Evolutionary conservation across 2,329 filamentous ascomycete genomes (phyloP).

Genomic region (Tolypocladium sp.): DNA sequence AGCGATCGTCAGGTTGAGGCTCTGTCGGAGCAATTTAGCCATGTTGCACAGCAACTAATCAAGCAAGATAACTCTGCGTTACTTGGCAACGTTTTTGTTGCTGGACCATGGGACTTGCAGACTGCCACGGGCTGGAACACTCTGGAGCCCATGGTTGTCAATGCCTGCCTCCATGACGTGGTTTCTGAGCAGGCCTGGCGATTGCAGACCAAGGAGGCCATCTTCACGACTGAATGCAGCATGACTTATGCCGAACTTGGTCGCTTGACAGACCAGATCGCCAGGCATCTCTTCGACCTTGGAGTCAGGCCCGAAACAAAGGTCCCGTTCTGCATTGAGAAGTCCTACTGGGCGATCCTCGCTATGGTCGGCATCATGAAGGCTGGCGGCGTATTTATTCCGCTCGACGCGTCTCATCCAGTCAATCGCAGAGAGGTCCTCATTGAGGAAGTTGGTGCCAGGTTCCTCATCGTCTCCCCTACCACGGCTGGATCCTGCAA

Average conservation of each 20-base stretch:
- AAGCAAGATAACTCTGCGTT: neutral
- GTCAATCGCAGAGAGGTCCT: neutral
- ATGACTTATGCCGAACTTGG: slow-evolving; percentile 31
- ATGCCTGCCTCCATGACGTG: slow-evolving; percentile 29
- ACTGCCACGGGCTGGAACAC: neutral
- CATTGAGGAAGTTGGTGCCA: neutral
- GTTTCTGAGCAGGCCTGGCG: slow-evolving; percentile 24
- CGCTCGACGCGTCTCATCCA: slow-evolving; percentile 2
- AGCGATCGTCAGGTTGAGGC: neutral
- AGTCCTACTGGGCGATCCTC: slow-evolving; percentile 5
- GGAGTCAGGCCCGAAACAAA: neutral
- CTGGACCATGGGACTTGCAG: neutral
- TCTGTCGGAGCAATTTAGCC: slow-evolving; percentile 1
- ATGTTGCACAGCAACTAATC: neutral
- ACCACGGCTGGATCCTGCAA: neutral
- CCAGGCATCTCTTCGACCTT: slow-evolving; percentile 18
- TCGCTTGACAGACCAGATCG: slow-evolving; percentile 24
- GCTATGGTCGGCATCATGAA: slow-evolving; percentile 6
- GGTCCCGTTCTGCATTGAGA: slow-evolving; percentile 7
- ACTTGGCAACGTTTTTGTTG: neutral
- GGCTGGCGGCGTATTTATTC: slow-evolving; percentile 5
- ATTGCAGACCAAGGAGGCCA: slow-evolving; percentile 21
- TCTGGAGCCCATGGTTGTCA: neutral
- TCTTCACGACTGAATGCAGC: slow-evolving; percentile 32
- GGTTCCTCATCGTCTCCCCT: neutral